Evolutionary conservation across 495 filamentous ascomycete genomes (phyloP), one percentile per base, ranked within the genome.

Genomic region (Geoglossum glabrum): DNA sequence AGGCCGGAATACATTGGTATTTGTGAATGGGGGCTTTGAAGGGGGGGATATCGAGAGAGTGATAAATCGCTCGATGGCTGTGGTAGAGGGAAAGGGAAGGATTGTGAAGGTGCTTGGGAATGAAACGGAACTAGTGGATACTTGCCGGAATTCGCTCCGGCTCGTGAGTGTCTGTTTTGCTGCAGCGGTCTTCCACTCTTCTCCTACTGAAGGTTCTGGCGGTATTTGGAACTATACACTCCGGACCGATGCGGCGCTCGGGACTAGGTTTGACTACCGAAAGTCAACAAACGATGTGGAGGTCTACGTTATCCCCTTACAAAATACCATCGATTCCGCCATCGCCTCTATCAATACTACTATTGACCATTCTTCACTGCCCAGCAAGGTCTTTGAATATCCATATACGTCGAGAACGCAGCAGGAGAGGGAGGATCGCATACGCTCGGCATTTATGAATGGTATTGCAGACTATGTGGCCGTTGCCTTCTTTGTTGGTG

Each of bases 211-310:
- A 70, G 85, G 85, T 8, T 61, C 66, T 0, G 76, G 73, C 30
- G 77, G 74, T 0, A 61, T 74, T n/a, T 93, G 88, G 88, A 90
- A 90, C 66, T 95, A 93, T 61, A 88, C 84, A 0, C 71, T 95
- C 19, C 73, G 86, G 57, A 78, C 79, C 2, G 88, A 95, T 65
- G 78, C 79, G 2, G 71, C 76, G 0, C 68, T 90, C 56, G 76
- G 77, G 0, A 55, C 55, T 8, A 76, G 73, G 54, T 77, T 93
- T 58, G 74, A 81, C 63, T 74, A 79, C 36, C 69, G 77, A 8
- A 67, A 68, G 13, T 66, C 73, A 43, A 70, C 73, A 54, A 90
- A 90, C 65, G 82, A 85, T 64, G 77, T 71, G 31, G 73, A 93
- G 67, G 70, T 86, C 25, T 93, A 85, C 58, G 71, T 84, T 56